Percentiles rank a stretch among this genome's conserved stretches.
Conservation (phyloP, 2,329 filamentous ascomycete genomes). For the Cladobotryum mycophilum region DNA sequence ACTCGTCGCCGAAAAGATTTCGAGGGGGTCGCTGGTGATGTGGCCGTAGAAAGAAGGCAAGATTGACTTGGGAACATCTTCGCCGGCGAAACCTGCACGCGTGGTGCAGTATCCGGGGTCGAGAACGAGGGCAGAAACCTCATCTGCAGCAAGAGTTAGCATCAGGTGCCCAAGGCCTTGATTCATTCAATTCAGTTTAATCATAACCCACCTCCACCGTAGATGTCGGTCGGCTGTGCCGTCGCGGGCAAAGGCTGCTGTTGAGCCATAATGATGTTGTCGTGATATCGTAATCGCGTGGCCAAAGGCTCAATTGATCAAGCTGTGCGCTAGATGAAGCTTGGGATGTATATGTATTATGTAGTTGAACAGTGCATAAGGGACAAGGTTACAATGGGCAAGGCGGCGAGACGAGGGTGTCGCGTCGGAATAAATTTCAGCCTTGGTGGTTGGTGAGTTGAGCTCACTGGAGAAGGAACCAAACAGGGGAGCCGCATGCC, state of each 20-base stretch:
- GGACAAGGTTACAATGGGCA: neutral
- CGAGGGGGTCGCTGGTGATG: conserved; percentile 40
- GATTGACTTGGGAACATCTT: conserved; percentile 93
- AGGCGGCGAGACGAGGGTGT: conserved; percentile 9
- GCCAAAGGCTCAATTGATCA: conserved; percentile 21
- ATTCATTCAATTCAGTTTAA: neutral
- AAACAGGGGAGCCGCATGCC: conserved; percentile 10
- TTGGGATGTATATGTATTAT: conserved; percentile 11
- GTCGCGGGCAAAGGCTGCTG: conserved; percentile 51
- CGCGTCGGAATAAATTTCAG: conserved; percentile 30
- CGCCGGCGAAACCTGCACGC: conserved; percentile 92
- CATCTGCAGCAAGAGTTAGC: conserved; percentile 53
- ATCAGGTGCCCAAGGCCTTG: neutral
- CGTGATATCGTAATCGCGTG: conserved; percentile 8
- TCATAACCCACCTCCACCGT: conserved; percentile 50
- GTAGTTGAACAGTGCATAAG: conserved; percentile 16
- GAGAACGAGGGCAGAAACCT: conserved; percentile 93
- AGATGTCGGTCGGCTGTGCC: conserved; percentile 55
- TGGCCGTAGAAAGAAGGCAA: conserved; percentile 84
- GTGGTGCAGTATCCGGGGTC: conserved; percentile 89
- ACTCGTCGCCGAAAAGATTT: conserved; percentile 83
- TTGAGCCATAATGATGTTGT: conserved; percentile 41
- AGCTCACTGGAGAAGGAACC: neutral
- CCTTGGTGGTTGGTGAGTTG: conserved; percentile 13
- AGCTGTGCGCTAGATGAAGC: conserved; percentile 16